These are phyloP conservation scores for Alternaria dauci DNA, from an alignment of 2,329 filamentous ascomycete species.

Conservation along the genomic window DNA sequence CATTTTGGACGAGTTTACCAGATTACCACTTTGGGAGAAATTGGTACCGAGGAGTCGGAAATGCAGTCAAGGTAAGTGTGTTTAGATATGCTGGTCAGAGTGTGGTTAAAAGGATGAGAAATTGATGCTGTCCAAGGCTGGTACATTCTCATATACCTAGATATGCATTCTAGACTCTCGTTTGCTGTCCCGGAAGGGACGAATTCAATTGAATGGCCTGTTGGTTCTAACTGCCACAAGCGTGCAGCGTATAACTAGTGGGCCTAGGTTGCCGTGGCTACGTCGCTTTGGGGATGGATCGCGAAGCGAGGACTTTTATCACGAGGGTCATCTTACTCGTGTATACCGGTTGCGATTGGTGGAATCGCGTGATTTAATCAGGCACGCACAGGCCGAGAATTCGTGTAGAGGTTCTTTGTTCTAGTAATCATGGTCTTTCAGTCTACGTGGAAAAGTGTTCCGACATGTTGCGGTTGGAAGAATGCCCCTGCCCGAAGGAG, in stretches of 20 bases:
- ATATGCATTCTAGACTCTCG: background rate
- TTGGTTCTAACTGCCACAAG: slow-evolving; percentile 3
- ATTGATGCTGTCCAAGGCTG: background rate
- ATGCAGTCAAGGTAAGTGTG: background rate
- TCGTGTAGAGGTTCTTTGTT: background rate
- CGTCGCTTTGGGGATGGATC: slow-evolving; percentile 3
- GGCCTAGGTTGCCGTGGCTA: background rate
- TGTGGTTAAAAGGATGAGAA: background rate
- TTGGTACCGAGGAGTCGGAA: background rate
- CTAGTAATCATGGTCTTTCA: background rate
- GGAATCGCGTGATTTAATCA: background rate
- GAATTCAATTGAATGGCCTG: background rate
- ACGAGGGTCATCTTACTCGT: background rate
- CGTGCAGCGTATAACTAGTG: background rate
- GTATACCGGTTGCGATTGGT: background rate
- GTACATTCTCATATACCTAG: background rate
- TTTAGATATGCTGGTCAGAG: background rate
- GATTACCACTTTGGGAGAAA: accelerated
- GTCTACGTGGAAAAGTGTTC: background rate
- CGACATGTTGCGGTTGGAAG: background rate
- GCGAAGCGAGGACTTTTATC: background rate
- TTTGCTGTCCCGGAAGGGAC: background rate
- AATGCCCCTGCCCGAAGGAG: background rate
- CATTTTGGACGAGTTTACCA: background rate
- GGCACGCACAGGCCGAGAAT: background rate